These are phyloP conservation scores for Leccinum fallax DNA, from an alignment of 1,284 basidiomycete genomes.

Conservation along the genomic window DNA sequence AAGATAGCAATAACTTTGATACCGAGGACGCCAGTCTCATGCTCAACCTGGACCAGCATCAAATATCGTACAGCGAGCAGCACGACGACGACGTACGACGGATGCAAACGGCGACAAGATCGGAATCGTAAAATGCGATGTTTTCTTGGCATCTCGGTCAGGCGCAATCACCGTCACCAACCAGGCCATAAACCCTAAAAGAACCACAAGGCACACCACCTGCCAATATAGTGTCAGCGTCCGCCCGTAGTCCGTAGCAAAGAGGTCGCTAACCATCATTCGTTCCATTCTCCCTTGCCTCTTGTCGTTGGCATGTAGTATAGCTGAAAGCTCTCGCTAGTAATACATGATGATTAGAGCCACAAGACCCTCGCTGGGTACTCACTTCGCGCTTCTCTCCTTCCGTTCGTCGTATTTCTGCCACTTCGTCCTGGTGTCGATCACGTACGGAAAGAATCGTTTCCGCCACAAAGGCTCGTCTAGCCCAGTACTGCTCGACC, in stretches of 20 bases:
- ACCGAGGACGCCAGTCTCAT: constrained; percentile 59
- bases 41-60: constrained; percentile 50
- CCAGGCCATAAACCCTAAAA: constrained; percentile 48
- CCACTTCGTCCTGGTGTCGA: constrained; percentile 51
- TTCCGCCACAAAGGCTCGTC: constrained; percentile 62
- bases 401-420: constrained; percentile 40
- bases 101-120: constrained; percentile 70
- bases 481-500: constrained; percentile 62
- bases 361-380: constrained; percentile 4
- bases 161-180: constrained; percentile 35
- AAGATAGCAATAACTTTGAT: constrained; percentile 44
- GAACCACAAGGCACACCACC: constrained; percentile 43
- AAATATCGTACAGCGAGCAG: constrained; percentile 1
- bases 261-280: constrained; percentile 46
- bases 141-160: constrained; percentile 31
- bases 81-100: constrained; percentile 47
- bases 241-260: constrained; percentile 1
- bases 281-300: constrained; percentile 51
- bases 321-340: constrained; percentile 45
- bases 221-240: constrained; percentile 32
- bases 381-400: constrained; percentile 51
- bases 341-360: background rate
- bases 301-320: constrained; percentile 45
- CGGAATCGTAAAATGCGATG: constrained; percentile 67
- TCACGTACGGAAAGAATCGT: constrained; percentile 50